These are phyloP conservation scores for Colletotrichum siamense DNA, from an alignment of 2,329 filamentous ascomycete species.

Conservation along the genomic window DNA sequence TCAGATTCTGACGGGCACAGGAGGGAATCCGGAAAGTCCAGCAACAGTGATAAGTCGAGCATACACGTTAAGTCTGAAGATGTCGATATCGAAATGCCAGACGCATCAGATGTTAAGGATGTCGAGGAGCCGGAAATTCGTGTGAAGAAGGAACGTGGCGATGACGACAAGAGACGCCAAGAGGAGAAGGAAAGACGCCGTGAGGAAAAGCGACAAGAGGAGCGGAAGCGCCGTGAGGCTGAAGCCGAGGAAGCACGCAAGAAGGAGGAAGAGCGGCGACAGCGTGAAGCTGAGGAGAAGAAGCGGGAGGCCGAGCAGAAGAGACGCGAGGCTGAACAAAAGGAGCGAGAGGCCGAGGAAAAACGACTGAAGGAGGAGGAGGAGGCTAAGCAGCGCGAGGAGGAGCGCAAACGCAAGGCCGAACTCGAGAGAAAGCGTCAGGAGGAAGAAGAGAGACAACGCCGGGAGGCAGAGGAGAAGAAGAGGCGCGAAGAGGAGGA, in stretches of 20 bases:
- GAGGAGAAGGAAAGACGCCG: slow-evolving; percentile 29
- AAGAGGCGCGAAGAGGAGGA: slow-evolving; percentile 32
- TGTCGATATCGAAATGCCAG: slow-evolving; percentile 60
- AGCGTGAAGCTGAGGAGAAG: slow-evolving; percentile 21
- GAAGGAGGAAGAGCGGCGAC: slow-evolving; percentile 23
- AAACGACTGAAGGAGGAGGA: slow-evolving; percentile 35
- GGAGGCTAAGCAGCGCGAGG: slow-evolving; percentile 32
- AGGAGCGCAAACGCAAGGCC: slow-evolving; percentile 32
- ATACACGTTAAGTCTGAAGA: slow-evolving; percentile 66
- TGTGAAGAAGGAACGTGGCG: slow-evolving; percentile 40
- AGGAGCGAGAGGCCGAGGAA: slow-evolving; percentile 42
- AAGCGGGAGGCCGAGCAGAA: slow-evolving; percentile 23
- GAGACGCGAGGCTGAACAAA: slow-evolving; percentile 31
- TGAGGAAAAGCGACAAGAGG: slow-evolving; percentile 25
- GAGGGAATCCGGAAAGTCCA: slow-evolving; percentile 46
- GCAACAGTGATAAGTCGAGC: slow-evolving; percentile 49
- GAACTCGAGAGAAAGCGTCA: slow-evolving; percentile 27
- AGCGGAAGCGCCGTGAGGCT: slow-evolving; percentile 34
- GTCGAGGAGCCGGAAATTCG: slow-evolving; percentile 32
- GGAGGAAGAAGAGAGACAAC: slow-evolving; percentile 26
- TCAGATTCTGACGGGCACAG: slow-evolving; percentile 42
- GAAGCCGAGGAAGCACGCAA: slow-evolving; percentile 37
- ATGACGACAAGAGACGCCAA: slow-evolving; percentile 37
- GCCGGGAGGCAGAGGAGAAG: slow-evolving; percentile 30
- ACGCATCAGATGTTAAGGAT: slow-evolving; percentile 41